Conservation (phyloP, 1,284 basidiomycete species). For the Pseudozyma sp. region DNA sequence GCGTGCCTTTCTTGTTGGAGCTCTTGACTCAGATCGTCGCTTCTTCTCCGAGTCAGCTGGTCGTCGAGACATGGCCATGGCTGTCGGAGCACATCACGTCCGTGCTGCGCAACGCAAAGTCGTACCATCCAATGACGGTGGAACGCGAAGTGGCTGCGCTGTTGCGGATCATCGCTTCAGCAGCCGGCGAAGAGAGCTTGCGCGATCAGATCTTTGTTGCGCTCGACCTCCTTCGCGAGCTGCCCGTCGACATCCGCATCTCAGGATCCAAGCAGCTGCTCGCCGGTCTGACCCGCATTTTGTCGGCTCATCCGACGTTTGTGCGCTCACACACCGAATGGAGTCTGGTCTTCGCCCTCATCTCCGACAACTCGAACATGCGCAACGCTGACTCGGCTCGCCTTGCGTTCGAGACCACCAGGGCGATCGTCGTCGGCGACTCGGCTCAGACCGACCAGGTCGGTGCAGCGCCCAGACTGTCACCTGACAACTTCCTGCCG, state of each 20-base stretch:
- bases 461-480: slow-evolving; percentile 71
- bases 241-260: slow-evolving; percentile 81
- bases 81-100: slow-evolving; percentile 90
- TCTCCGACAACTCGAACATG: slow-evolving; percentile 79
- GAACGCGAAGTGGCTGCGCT: slow-evolving; percentile 88
- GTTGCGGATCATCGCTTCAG: slow-evolving; percentile 47
- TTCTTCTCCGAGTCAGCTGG: slow-evolving; percentile 75
- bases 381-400: slow-evolving; percentile 88
- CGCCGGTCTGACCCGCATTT: slow-evolving; percentile 81
- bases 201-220: slow-evolving; percentile 94
- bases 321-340: slow-evolving; percentile 79
- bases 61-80: slow-evolving; percentile 90
- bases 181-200: slow-evolving; percentile 68
- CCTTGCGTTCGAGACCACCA: slow-evolving; percentile 76
- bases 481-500: slow-evolving; percentile 82
- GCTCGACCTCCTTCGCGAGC: slow-evolving; percentile 84
- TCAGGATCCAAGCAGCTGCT: slow-evolving; percentile 91
- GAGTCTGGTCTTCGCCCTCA: slow-evolving; percentile 90
- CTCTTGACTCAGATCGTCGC: slow-evolving; percentile 87
- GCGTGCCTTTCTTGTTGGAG: slow-evolving; percentile 91
- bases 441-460: slow-evolving; percentile 72
- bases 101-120: slow-evolving; percentile 79
- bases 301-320: slow-evolving; percentile 78
- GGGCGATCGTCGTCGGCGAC: slow-evolving; percentile 63
- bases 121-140: slow-evolving; percentile 88